Conservation (phyloP, 2,329 filamentous ascomycete species). For the Kalaharituber pfeilii region DNA sequence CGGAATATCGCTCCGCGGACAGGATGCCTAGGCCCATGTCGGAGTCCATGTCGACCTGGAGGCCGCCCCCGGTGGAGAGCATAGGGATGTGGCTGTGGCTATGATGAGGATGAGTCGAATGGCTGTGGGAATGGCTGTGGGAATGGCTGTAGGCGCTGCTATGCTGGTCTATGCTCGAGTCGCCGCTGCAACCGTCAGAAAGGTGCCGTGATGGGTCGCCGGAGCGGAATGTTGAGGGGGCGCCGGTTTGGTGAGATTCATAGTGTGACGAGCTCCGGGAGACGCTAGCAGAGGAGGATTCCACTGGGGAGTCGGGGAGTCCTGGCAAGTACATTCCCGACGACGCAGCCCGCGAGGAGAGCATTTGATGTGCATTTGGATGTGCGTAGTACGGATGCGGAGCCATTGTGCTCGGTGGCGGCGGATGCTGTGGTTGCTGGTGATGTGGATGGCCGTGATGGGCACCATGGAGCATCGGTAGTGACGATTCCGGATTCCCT, state of each 20-base stretch:
- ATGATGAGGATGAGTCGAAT: neutral
- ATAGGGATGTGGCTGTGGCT: neutral
- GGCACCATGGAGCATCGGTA: too few relatives aligned
- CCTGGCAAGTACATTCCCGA: neutral
- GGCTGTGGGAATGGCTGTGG: neutral
- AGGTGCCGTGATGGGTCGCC: neutral
- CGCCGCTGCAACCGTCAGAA: neutral
- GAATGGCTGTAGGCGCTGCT: neutral
- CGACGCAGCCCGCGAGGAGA: neutral
- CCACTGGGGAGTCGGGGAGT: neutral
- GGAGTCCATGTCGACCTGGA: neutral
- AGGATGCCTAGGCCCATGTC: constrained; percentile 13
- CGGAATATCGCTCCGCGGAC: constrained; percentile 15
- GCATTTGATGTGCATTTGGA: neutral
- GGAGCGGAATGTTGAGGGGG: neutral
- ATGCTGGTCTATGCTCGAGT: neutral
- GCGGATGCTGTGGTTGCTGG: neutral
- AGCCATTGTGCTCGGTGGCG: neutral
- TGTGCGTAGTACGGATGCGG: neutral
- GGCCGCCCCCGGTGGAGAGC: neutral
- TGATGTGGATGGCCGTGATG: neutral
- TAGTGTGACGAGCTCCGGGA: neutral
- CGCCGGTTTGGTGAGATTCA: neutral
- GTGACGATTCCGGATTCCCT: neutral
- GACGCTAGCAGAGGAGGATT: neutral